Base-by-base conservation (phyloP, 2,329 filamentous ascomycete species). In the Madurella fahalii region DNA sequence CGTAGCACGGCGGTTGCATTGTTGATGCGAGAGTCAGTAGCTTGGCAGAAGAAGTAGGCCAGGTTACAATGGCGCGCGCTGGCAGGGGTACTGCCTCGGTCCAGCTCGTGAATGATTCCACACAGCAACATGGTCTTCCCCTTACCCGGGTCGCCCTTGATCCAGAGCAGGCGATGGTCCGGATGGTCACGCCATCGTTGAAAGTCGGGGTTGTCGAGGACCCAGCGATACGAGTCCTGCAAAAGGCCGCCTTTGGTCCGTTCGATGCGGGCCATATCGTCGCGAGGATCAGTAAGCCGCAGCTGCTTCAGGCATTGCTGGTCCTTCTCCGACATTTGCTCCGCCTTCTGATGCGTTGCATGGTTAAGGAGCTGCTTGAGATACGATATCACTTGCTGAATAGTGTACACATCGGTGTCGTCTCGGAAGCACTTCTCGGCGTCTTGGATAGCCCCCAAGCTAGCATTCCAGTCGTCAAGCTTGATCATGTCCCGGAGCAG, bases 251-350 rank as follows among this genome's bases (percentile, higher is more conserved):
- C 73, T 40, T 73, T 74, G 0, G 58, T 64, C 0, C 59, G 20
- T 47, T 73, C 54, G 41, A 77, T 74, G 0, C 69, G 66, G 1
- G 3, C 55, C 51, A 72, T 75, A 34, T 75, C 71, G 2, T 63
- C 25, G 5, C 17, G 25, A 5, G 56, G 56, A 50, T 74, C 63
- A 1, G 67, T 73, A 0, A 25, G 3, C 3, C 7, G 7, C 7
- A 25, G 25, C 4, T 25, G 25, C 4, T 49, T 31, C 17, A 49
- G 41, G 40, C 34, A 50, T 54, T 63, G 84, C 51, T 87, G 82
- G 58, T 86, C 82, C 69, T 86, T 86, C 1, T 87, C 77, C 40
- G 15, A 41, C 13, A 41, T 16, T n/a, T 41, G 40, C 13, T 41
- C 9, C 40, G 9, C 7, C 25, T 25, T 7, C 25, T 25, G 25